Evolutionary conservation across 192 early-diverging fungal genomes (phyloP), one percentile per base, ranked within the genome.

Genomic region (Entomortierella lignicola): DNA sequence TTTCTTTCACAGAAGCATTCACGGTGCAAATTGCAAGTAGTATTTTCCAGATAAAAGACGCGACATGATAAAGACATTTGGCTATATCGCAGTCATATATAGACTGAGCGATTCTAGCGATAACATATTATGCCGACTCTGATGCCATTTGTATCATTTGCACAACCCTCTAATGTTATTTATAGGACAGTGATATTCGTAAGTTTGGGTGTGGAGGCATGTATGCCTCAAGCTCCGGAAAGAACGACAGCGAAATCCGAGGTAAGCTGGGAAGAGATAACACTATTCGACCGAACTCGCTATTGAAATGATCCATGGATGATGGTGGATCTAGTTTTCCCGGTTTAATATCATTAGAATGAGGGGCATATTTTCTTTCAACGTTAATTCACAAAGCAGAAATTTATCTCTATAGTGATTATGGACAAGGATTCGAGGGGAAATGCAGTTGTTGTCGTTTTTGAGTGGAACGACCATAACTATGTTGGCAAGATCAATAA

Each of bases 401-500:
- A 21, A 42, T 29, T 63, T 26, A 47, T 20, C 4, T 47, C 15
- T 51, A 47, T 47, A 77, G 74, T 77, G 25, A 61, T 69, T 50
- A 77, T 77, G 74, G 55, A 64, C 32, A 37, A 39, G 50, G 47
- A 63, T 8, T 84, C 86, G 10, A 52, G 65, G 8, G 86, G 84
- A 42, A 64, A 80, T 15, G 70, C 81, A 7, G 79, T 83, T 2
- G 53, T 87, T 21, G 66, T 85, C 8, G 77, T 87, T 43, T 85
- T 82, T 39, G 84, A 87, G 56, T 85, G 81, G 80, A 64, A 62
- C 23, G 86, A 87, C 47, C 64, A 68, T 42, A 44, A 74, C n/a
- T 62, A 77, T 32, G 64, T 87, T 58, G 86, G 86, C 23, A 74
- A 60, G 41, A 51, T 34, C 8, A 72, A 82, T 52, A 55, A 62